Conservation (phyloP, 2,329 filamentous ascomycete genomes). For the Sclerotinia spermophila region DNA sequence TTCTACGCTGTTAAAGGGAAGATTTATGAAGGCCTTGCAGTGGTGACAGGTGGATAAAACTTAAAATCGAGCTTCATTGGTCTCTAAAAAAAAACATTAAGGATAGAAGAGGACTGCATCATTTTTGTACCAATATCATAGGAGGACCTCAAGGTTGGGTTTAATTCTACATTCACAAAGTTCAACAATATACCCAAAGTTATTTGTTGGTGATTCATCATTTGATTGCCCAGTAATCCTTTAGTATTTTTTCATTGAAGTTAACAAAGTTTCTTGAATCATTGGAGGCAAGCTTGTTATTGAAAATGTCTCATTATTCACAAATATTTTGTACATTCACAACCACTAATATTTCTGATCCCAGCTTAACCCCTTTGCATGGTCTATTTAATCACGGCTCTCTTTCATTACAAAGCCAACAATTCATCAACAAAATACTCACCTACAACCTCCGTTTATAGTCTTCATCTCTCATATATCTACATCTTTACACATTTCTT, state of each 20-base stretch:
- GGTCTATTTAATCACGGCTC: neutral
- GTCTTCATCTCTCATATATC: neutral
- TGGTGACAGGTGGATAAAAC: conserved; percentile 51
- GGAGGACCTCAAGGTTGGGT: conserved; percentile 6
- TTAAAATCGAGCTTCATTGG: neutral
- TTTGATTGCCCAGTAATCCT: neutral
- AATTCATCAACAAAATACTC: neutral
- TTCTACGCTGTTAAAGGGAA: conserved; percentile 86
- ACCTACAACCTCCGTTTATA: neutral
- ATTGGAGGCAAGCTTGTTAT: neutral
- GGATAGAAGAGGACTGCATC: conserved; percentile 16
- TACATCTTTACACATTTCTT: neutral
- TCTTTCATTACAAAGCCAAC: neutral
- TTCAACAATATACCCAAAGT: neutral
- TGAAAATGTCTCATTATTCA: conserved; percentile 4
- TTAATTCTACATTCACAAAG: neutral
- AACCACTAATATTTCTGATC: neutral
- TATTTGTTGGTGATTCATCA: neutral
- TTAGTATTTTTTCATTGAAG: neutral
- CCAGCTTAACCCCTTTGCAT: neutral
- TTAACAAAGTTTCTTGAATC: neutral
- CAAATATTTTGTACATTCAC: neutral
- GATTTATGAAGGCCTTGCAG: conserved; percentile 90
- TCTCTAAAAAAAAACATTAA: neutral
- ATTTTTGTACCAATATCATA: conserved; percentile 11